Evolutionary conservation across 768 basidiomycete species (phyloP), one percentile per base, ranked within the genome.

Genomic region (Termitomyces bulborhizus): DNA sequence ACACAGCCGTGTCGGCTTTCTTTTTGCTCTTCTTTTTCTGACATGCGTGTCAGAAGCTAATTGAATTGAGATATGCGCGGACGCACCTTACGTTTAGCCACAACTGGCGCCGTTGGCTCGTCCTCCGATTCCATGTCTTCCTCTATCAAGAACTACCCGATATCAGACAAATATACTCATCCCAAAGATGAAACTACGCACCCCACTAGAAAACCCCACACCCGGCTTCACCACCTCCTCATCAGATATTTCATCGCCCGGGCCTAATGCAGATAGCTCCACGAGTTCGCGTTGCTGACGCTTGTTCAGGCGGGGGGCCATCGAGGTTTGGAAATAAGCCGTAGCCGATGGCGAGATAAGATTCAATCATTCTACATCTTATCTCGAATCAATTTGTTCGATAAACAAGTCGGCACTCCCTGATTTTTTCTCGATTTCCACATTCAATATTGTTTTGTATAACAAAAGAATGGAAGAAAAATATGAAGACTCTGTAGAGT

Each of bases 261-360:
- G 37, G 40, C 72, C 72, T 39, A 86, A 76, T 1, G 81, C 78
- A 36, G 82, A 76, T 1, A 32, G 31, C 31, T 32, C 31, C 31
- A 9, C 34, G 34, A 36, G 34, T 15, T 93, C 90, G 45, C 93
- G 75, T 64, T 94, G 90, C 68, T 93, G 92, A 46, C 93, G 79
- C 70, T 92, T 95, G 70, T 83, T 94, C 39, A 87, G 70, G 58
- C 88, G 77, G 21, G 87, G 83, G 54, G 87, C 76, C 88, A 89
- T 90, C 1, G 21, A 21, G 8, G 29, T 37, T 21, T 3, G n/a
- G 1, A n/a, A 18, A 3, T 5, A 3, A 34, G 1, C 36, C 6
- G 15, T 9, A 15, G 15, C 6, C 15, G 6, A 12, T 37, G 36
- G 36, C 36, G 36, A 37, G 36, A 37, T 37, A 37, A 37, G 36